Evolutionary conservation across 1,284 basidiomycete genomes (phyloP).

Genomic region (Apiotrichum sp.): DNA sequence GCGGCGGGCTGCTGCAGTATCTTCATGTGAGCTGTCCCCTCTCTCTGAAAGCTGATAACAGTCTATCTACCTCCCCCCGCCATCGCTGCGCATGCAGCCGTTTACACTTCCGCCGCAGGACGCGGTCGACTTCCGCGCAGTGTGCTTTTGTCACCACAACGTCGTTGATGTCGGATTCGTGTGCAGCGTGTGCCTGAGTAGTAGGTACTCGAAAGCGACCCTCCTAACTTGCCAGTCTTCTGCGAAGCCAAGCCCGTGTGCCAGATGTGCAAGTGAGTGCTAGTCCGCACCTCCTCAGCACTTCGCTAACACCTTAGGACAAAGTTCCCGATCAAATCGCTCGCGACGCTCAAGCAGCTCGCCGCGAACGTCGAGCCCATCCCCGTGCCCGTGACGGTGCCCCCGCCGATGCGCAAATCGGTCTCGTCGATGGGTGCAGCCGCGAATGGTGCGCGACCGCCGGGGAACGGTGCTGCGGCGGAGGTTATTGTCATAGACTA

Average conservation of each 20-base stretch:
- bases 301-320: slow-evolving; percentile 53
- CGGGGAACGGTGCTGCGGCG: neutral
- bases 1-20: slow-evolving; percentile 78
- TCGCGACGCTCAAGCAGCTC: slow-evolving; percentile 62
- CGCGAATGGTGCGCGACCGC: neutral
- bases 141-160: slow-evolving; percentile 97
- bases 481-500: slow-evolving; percentile 5
- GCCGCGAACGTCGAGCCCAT: slow-evolving; percentile 34
- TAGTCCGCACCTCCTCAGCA: no score
- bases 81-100: slow-evolving; percentile 63
- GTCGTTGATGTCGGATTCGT: slow-evolving; percentile 97
- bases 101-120: slow-evolving; percentile 86
- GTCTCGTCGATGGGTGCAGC: neutral
- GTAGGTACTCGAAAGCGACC: slow-evolving; percentile 47
- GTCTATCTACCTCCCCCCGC: slow-evolving; percentile 87
- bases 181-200: slow-evolving; percentile 91
- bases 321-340: slow-evolving; percentile 85
- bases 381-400: slow-evolving; percentile 31
- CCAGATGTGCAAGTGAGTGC: slow-evolving; percentile 71
- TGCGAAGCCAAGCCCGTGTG: slow-evolving; percentile 89
- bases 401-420: neutral
- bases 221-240: slow-evolving; percentile 58
- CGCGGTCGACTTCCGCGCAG: slow-evolving; percentile 91
- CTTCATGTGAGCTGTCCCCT: slow-evolving; percentile 58
- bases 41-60: slow-evolving; percentile 37